phyloP scores from a whole-genome alignment of 495 filamentous ascomycete genomes.

The Aspergillus ellipticus region DNA sequence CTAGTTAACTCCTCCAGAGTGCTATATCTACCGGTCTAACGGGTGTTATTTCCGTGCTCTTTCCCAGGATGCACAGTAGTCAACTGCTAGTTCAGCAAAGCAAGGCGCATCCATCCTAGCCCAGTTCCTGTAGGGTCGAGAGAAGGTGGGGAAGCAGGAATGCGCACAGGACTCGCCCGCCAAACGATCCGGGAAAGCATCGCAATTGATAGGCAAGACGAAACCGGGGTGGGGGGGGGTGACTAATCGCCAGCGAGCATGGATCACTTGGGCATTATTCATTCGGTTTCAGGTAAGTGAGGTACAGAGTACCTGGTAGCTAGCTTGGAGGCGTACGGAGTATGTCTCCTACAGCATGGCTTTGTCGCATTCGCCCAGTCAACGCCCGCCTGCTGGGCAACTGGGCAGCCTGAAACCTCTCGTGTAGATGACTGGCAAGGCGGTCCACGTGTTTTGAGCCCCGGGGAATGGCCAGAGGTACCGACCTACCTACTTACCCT shows the following conservation, averaged over 20 bases:
- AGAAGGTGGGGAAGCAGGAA: constrained; percentile 6
- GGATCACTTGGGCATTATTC: neutral
- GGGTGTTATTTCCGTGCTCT: neutral
- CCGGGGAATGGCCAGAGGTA: neutral
- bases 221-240: too few species aligned
- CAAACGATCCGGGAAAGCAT: constrained; percentile 1
- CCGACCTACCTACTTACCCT: too few species aligned
- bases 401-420: neutral
- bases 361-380: neutral
- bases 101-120: constrained; percentile 3
- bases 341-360: neutral
- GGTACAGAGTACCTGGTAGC: neutral
- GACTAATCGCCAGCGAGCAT: too few species aligned
- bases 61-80: neutral
- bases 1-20: neutral
- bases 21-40: neutral
- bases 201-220: neutral
- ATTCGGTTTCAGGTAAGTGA: neutral
- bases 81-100: neutral
- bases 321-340: too few species aligned
- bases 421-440: constrained; percentile 2
- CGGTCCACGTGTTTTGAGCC: constrained; percentile 5
- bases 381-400: constrained; percentile 3
- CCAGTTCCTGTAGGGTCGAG: constrained; percentile 7
- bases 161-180: constrained; percentile 7